These are phyloP conservation scores for Alternaria ventricosa DNA, from an alignment of 2,329 filamentous ascomycete genomes.

Conservation along the genomic window DNA sequence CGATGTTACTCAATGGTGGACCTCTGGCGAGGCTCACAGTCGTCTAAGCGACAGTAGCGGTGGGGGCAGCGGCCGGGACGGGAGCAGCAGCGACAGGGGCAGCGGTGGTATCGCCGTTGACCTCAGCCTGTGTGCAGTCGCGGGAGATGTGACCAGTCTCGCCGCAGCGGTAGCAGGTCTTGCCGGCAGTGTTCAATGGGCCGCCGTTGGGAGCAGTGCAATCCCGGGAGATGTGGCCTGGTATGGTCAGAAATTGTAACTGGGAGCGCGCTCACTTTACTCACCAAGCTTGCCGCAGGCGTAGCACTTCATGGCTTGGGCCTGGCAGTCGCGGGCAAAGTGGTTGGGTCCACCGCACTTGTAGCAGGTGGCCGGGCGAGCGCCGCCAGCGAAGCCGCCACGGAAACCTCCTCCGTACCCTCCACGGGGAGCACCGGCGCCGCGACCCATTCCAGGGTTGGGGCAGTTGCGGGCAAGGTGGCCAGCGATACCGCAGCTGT, in stretches of 20 bases:
- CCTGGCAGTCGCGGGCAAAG: constrained; percentile 97
- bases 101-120: constrained; percentile 51
- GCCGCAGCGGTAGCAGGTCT: constrained; percentile 98
- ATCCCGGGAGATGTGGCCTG: constrained; percentile 87
- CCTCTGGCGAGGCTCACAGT: neutral
- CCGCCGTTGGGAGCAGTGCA: constrained; percentile 97
- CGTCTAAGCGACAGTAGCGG: constrained; percentile 48
- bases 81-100: constrained; percentile 29
- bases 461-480: constrained; percentile 92
- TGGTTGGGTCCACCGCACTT: constrained; percentile 89
- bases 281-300: constrained; percentile 82
- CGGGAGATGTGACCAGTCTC: constrained; percentile 95
- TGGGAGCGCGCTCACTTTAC: neutral
- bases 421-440: constrained; percentile 71
- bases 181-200: constrained; percentile 91
- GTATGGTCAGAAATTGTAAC: constrained; percentile 6
- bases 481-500: constrained; percentile 91
- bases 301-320: constrained; percentile 98
- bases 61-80: constrained; percentile 51
- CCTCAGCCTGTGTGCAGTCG: constrained; percentile 82
- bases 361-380: constrained; percentile 71
- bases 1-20: constrained; percentile 28
- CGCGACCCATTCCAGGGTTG: constrained; percentile 72
- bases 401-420: constrained; percentile 74
- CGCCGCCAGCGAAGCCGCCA: constrained; percentile 75